Conservation (phyloP, 2,329 filamentous ascomycete genomes). For the Microcyclosporella mali region DNA sequence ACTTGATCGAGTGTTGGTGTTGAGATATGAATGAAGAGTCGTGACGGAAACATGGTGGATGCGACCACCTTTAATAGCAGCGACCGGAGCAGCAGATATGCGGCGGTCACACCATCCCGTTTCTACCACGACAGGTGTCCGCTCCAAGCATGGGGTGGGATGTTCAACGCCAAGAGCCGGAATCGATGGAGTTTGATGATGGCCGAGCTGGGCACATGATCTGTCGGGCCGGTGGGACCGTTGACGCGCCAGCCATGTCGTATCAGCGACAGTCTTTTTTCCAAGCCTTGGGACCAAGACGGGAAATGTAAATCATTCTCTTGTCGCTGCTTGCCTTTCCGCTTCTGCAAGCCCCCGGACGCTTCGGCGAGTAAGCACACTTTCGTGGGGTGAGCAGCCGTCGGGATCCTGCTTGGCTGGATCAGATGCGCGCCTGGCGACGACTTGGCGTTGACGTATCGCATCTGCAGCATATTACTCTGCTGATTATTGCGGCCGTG, state of each 20-base stretch:
- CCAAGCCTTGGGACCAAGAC: constrained; percentile 14
- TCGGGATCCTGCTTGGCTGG: too few species aligned
- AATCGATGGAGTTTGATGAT: constrained; percentile 6
- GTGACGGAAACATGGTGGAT: background rate
- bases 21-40: background rate
- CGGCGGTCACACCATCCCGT: constrained; percentile 1
- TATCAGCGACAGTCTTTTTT: background rate
- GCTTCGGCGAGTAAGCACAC: background rate
- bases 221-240: background rate
- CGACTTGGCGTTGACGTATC: background rate
- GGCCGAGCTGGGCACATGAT: constrained; percentile 5
- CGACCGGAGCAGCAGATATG: background rate
- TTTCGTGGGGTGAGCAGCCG: too few species aligned
- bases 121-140: background rate
- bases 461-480: too few species aligned
- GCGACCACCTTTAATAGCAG: background rate
- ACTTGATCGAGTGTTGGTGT: background rate
- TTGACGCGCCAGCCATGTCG: background rate
- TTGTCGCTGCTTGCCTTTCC: background rate
- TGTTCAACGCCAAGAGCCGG: constrained; percentile 6
- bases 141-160: constrained; percentile 1
- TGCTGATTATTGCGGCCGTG: too few species aligned
- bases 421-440: background rate
- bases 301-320: constrained; percentile 7
- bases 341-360: constrained; percentile 1